Base-by-base conservation (phyloP, 306 rosid genomes). In the Quillaja saponaria region DNA sequence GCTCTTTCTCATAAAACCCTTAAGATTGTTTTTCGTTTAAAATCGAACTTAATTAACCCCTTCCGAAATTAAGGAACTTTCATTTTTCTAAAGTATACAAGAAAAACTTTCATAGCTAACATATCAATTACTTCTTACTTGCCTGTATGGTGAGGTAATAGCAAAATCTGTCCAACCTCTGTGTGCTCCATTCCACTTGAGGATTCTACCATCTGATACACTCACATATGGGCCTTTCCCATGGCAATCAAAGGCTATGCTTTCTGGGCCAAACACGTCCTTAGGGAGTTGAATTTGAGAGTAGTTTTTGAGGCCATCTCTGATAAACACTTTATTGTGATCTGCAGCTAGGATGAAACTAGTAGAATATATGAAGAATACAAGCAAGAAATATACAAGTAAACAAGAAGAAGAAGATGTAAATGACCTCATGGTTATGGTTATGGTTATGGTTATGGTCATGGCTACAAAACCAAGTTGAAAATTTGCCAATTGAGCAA, bases 191-290 rank as follows among this genome's bases (percentile, higher is more conserved):
- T 57, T 53, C 86, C 84, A 84, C 74, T 71, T 76, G 75, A 81
- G 80, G 42, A 84, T 71, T 60, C 82, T 67, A 7, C 90, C 90
- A 20, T 84, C 84, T 6, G 82, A 76, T 17, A 81, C 80, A 3
- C 84, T 60, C 0, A 42, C 76, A 9, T 81, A 84, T 0, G 90
- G 90, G 0, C 87, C 90, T 10, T 37, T 18, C 15, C 84, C 87
- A 41, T 44, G 76, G 76, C 86, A 84, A 49, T 81, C 86, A 34
- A 84, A 84, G 11, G 76, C 84, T 17, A 81, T 42, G 68, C 84
- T 81, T 49, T 81, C 90, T 0, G 90, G 87, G 47, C 85, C 80
- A 5, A 46, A n/a, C n/a, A n/a, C 33, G 0, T 49, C 74, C 0
- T 47, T 39, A 0, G 80, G 63, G 12, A 82, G 78, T 40, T 50